Evolutionary conservation across 805 yeast species (phyloP), one percentile per base, ranked within the genome.

Genomic region (Saccharomycopsis sp.): DNA sequence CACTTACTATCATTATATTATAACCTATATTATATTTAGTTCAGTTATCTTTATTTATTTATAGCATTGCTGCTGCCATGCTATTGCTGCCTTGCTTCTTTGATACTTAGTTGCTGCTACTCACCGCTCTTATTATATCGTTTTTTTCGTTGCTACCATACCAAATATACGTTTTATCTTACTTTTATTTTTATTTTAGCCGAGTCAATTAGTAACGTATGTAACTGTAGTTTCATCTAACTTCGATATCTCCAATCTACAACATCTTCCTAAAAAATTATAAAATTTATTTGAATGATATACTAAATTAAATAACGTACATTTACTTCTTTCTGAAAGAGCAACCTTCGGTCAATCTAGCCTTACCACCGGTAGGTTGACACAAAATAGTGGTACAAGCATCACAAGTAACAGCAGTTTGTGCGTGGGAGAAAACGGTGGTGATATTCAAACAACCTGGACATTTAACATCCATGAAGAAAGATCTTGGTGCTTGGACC

Each of bases 281-380:
- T 29, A 29, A 29, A 29, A 29, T 29, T 29, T 29, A 29, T 29
- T 29, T 29, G 38, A 29, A 29, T 29, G 38, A 29, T 29, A 29
- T 29, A 29, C 38, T 29, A 29, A 12, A 29, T 29, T 29, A 29
- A 29, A 29, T 29, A 29, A 29, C 5, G 12, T 29, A 20, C 54
- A 64, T 68, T 87, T 89, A 93, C 90, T 93, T 94, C 82, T 90
- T 89, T 87, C 98, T 91, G 94, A 91, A 94, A 73, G 99, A 94
- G 76, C 96, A 89, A 79, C 99, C 99, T 83, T 96, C 99, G 71
- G 98, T 91, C 78, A 94, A 86, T 81, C 87, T 91, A 75, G 98
- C 97, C 86, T 94, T 94, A 84, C 99, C 99, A 85, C 99, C 99
- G 69, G 97, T 88, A 77, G 99, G 99, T 74, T 94, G 87, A 82